Conservation (phyloP, 176 grass and related monocot species). For the Aegilops speltoides region DNA sequence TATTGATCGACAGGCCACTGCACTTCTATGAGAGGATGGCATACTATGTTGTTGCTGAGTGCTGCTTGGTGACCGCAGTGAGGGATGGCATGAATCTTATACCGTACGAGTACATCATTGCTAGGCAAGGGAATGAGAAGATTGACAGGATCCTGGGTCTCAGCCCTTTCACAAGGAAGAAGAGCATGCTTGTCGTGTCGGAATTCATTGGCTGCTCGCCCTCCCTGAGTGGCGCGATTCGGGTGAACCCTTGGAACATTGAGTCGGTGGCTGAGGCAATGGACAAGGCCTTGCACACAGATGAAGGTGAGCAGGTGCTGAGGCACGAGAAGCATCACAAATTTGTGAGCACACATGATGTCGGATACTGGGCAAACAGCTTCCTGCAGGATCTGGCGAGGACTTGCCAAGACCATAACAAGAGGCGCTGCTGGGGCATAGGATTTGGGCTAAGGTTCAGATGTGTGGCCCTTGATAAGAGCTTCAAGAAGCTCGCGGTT, state of each 20-base stretch:
- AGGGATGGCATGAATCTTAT: slow-evolving; percentile 98
- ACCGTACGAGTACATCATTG: slow-evolving; percentile 88
- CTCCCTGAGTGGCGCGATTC: slow-evolving; percentile 74
- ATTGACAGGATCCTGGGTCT: slow-evolving; percentile 67
- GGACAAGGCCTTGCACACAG: slow-evolving; percentile 75
- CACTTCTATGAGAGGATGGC: slow-evolving; percentile 97
- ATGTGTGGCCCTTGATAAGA: slow-evolving; percentile 85
- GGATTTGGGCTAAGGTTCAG: slow-evolving; percentile 85
- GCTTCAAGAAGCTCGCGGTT: slow-evolving; percentile 82
- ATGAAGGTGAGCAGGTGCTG: slow-evolving; percentile 70
- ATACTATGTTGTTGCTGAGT: slow-evolving; percentile 82
- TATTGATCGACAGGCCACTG: slow-evolving; percentile 72
- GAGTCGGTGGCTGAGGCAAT: slow-evolving; percentile 88
- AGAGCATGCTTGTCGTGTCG: slow-evolving; percentile 85
- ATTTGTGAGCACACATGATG: slow-evolving; percentile 90
- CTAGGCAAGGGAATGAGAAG: slow-evolving; percentile 74
- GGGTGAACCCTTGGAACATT: slow-evolving; percentile 95
- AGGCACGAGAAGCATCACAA: slow-evolving; percentile 84
- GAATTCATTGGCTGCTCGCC: slow-evolving; percentile 96
- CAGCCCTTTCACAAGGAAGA: slow-evolving; percentile 47
- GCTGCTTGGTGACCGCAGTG: slow-evolving; percentile 92
- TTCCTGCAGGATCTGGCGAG: slow-evolving; percentile 87
- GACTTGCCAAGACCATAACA: slow-evolving; percentile 76
- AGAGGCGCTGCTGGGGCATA: slow-evolving; percentile 84
- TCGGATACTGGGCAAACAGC: slow-evolving; percentile 93